A percentile compares a stretch with the other conserved stretches of the same genome.
phyloP scores from a whole-genome alignment of 495 filamentous ascomycete genomes.

The Tuber melanosporum region DNA sequence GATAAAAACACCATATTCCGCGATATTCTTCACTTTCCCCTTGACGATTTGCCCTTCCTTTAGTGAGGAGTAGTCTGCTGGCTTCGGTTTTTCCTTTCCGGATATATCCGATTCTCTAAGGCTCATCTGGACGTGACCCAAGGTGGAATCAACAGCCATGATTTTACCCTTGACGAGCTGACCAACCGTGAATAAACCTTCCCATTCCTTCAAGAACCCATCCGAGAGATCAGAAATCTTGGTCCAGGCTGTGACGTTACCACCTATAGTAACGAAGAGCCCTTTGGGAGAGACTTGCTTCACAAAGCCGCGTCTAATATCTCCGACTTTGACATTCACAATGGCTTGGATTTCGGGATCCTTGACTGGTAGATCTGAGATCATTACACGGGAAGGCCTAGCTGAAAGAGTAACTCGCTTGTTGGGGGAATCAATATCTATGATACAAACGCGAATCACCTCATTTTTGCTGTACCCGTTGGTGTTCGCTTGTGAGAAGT shows the following conservation, averaged over 20 bases:
- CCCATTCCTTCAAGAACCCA: conserved; percentile 90
- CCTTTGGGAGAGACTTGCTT: conserved; percentile 80
- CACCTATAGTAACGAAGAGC: conserved; percentile 72
- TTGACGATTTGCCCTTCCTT: conserved; percentile 72
- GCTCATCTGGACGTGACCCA: conserved; percentile 74
- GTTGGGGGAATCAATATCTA: conserved; percentile 71
- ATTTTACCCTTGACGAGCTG: conserved; percentile 86
- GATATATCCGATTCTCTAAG: conserved; percentile 71
- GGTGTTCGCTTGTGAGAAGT: conserved; percentile 63
- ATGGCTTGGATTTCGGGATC: conserved; percentile 68
- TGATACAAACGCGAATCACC: conserved; percentile 72
- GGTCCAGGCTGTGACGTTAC: conserved; percentile 71
- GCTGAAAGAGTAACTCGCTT: conserved; percentile 75
- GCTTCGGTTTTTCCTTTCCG: conserved; percentile 68
- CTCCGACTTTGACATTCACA: conserved; percentile 66
- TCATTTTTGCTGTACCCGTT: conserved; percentile 67
- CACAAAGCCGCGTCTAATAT: conserved; percentile 81
- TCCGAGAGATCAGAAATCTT: conserved; percentile 84
- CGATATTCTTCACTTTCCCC: conserved; percentile 84
- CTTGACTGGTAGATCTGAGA: conserved; percentile 72
- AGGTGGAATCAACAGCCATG: conserved; percentile 55
- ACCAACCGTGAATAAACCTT: conserved; percentile 72
- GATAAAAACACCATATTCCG: conserved; percentile 91
- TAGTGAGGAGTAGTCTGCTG: conserved; percentile 62
- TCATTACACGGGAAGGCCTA: conserved; percentile 80